These are phyloP conservation scores for Symbiodinium pilosum DNA, from an alignment of 73 alveolate genomes.

Conservation along the genomic window DNA sequence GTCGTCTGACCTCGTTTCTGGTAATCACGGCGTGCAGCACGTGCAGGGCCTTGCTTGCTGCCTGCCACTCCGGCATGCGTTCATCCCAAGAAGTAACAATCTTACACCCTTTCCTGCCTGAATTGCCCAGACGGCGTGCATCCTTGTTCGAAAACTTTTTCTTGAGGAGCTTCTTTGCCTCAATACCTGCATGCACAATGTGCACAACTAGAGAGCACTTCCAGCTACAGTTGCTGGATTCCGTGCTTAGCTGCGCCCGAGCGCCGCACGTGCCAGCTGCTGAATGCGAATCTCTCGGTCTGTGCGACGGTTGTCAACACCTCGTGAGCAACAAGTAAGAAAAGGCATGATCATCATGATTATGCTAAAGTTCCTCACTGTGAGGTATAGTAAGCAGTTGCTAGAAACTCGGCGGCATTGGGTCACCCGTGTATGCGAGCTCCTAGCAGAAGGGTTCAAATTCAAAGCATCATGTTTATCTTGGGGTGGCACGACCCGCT, in stretches of 20 bases:
- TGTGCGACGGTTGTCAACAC: constrained; percentile 77
- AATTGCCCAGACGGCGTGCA: constrained; percentile 69
- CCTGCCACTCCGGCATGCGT: constrained; percentile 9
- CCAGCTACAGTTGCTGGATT: too few species aligned
- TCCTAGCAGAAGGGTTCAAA: too few species aligned
- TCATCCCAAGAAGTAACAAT: neutral
- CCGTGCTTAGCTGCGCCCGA: neutral
- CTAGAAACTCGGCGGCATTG: too few species aligned
- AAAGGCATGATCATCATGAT: too few species aligned
- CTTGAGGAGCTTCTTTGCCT: constrained; percentile 48
- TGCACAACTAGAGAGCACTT: neutral
- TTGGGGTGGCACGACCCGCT: constrained; percentile 46
- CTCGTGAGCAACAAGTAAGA: too few species aligned
- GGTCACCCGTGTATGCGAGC: too few species aligned
- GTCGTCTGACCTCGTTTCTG: constrained; percentile 38
- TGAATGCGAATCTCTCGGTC: constrained; percentile 76
- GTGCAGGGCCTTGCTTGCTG: constrained; percentile 8
- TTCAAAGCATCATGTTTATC: too few species aligned
- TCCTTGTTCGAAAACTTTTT: constrained; percentile 70
- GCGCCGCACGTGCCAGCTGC: constrained; percentile 68
- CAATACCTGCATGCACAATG: constrained; percentile 27
- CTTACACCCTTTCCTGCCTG: constrained; percentile 7
- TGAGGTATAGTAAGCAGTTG: too few species aligned
- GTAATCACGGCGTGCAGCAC: constrained; percentile 37
- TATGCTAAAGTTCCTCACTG: too few species aligned